Base-by-base conservation (phyloP, 1,284 basidiomycete genomes). In the Bondarzewia mesenterica region DNA sequence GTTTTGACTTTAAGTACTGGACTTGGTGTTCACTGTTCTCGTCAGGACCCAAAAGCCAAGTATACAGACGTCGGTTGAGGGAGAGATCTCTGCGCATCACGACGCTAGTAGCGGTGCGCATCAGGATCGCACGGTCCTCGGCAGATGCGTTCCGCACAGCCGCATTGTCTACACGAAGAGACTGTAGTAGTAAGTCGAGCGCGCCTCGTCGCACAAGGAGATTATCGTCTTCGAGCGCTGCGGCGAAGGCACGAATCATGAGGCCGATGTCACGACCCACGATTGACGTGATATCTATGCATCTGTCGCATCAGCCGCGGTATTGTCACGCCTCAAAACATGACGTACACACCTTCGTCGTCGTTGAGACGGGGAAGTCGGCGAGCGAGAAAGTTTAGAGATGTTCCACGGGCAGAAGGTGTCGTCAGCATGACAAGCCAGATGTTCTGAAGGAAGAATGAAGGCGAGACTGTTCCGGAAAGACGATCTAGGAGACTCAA, bases 361-460 rank as follows among this genome's bases (percentile, higher is more conserved):
- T 76, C 70, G 54, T 80, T 76, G 40, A 86, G 61, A 29, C 71
- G 75, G 7, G 90, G 88, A 57, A 98, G 65, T 26, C 91, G 76
- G 18, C 90, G 79, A 7, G 85, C 74, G 15, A 99, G 77, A 62
- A 90, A 93, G 63, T 92, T 95, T 36, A 98, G 72, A 0, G 93
- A 83, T 0, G 93, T 86, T 16, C 90, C 86, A 35, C 96, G 82
- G 12, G 89, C 85, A 6, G 82, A 75, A 0, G 93, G 86, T n/a
- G 87, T 85, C 0, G 93, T 94, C 49, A 98, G 75, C 75, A 98
- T 87, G 44, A 91, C 80, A 21, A 98, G 75, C 89, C 94, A 98
- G 36, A 98, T 73, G 57, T 92, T 97, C 64, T 97, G 93, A 57
- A 96, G 79, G 72, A 98, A 98, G 71, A 95, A 97, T 0, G 86